phyloP scores from a whole-genome alignment of 306 rosid species.

The Cucurbita argyrosperma region DNA sequence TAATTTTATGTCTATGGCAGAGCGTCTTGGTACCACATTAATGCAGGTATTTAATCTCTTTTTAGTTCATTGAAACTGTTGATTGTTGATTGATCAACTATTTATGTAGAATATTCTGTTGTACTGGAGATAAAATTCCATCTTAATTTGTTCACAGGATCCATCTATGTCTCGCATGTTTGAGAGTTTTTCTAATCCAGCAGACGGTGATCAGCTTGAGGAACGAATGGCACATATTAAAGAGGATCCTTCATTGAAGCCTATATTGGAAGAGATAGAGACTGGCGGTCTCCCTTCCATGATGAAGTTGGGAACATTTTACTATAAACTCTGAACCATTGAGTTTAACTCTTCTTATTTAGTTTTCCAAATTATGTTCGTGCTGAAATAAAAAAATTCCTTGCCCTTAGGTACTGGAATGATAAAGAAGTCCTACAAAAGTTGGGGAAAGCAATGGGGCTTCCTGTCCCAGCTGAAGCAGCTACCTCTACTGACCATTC shows the following conservation, averaged over 20 bases:
- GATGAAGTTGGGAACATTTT: constrained; percentile 64
- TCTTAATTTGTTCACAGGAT: constrained; percentile 43
- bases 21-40: constrained; percentile 80
- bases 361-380: background rate
- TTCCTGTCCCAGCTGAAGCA: constrained; percentile 48
- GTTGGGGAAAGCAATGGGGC: constrained; percentile 86
- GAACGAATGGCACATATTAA: constrained; percentile 91
- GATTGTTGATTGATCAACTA: background rate
- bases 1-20: constrained; percentile 95
- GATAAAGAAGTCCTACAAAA: constrained; percentile 67
- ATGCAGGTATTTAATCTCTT: constrained; percentile 58
- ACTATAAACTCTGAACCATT: background rate
- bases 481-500: constrained; percentile 49
- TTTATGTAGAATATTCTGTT: background rate
- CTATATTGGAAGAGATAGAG: constrained; percentile 91
- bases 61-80: background rate
- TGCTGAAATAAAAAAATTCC: constrained; percentile 6
- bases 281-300: constrained; percentile 92
- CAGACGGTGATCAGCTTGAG: constrained; percentile 80
- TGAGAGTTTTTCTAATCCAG: constrained; percentile 66
- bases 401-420: constrained; percentile 67
- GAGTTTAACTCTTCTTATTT: background rate
- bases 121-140: background rate
- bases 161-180: constrained; percentile 84
- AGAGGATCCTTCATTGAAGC: constrained; percentile 95